Conservation (phyloP, 1,284 basidiomycete species). For the Moesziomyces antarcticus region DNA sequence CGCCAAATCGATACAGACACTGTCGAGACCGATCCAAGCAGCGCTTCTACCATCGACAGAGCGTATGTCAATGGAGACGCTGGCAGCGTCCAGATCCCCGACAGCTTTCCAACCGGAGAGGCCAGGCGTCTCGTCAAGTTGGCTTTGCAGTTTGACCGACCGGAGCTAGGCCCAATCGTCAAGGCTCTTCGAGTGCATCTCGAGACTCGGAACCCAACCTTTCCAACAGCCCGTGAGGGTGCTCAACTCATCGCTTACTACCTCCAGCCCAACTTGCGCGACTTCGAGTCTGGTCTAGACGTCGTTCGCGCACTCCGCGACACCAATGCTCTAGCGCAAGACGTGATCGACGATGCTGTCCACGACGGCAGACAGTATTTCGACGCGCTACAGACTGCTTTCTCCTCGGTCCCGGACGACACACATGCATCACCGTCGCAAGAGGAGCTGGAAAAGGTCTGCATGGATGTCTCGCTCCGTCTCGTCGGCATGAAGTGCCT, state of each 20-base stretch:
- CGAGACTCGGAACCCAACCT: slow-evolving; percentile 26
- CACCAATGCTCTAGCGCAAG: slow-evolving; percentile 33
- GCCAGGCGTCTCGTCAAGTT: slow-evolving; percentile 29
- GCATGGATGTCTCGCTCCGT: slow-evolving; percentile 36
- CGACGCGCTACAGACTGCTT: slow-evolving; percentile 3
- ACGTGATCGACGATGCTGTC: slow-evolving; percentile 29
- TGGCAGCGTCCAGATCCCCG: slow-evolving; percentile 8
- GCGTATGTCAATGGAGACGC: background rate
- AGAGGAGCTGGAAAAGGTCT: slow-evolving; percentile 26
- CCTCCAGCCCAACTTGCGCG: slow-evolving; percentile 32
- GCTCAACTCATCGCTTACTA: slow-evolving; percentile 36
- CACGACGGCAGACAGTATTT: slow-evolving; percentile 27
- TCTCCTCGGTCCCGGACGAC: slow-evolving; percentile 3
- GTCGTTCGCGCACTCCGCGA: slow-evolving; percentile 33
- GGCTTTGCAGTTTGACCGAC: slow-evolving; percentile 9
- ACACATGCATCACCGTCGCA: background rate
- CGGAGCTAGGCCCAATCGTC: slow-evolving; percentile 31
- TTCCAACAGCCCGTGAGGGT: slow-evolving; percentile 39
- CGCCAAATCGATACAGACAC: slow-evolving; percentile 2
- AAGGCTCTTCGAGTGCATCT: slow-evolving; percentile 29
- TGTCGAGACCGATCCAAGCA: background rate
- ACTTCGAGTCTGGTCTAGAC: slow-evolving; percentile 33
- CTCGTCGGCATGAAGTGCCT: slow-evolving; percentile 29
- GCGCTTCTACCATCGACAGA: background rate
- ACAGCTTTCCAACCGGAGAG: slow-evolving; percentile 35